Evolutionary conservation across 345 rosid genomes (phyloP).

Genomic region (Capsella bursapastoris): DNA sequence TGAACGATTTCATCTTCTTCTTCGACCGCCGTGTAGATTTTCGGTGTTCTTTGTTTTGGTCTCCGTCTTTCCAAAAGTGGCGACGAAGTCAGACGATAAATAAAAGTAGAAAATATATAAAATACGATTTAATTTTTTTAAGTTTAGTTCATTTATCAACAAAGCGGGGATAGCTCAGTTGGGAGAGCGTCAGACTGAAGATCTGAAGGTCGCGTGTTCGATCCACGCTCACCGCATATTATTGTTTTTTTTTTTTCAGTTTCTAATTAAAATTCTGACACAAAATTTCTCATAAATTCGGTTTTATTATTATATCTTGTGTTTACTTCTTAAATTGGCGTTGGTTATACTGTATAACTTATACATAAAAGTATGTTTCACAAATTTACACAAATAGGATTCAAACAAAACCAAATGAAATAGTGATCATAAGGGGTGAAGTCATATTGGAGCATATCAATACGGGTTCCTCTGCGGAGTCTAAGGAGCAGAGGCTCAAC

Average conservation of each 20-base stretch:
- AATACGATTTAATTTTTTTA: too few species aligned
- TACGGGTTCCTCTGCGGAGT: slow-evolving; percentile 44
- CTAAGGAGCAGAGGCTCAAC: slow-evolving; percentile 63
- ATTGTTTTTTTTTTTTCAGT: too few species aligned
- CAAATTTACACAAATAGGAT: slow-evolving; percentile 38
- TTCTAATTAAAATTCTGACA: too few species aligned
- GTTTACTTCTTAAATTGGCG: too few species aligned
- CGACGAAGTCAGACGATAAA: background rate
- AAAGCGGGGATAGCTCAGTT: slow-evolving; percentile 89
- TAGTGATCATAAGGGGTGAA: slow-evolving; percentile 35
- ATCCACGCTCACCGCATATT: slow-evolving; percentile 70
- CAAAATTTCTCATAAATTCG: too few species aligned
- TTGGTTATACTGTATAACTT: too few species aligned
- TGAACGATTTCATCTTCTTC: slow-evolving; percentile 45
- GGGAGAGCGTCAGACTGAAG: slow-evolving; percentile 95
- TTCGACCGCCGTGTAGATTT: slow-evolving; percentile 14
- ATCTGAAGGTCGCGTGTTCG: slow-evolving; percentile 82
- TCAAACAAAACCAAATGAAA: slow-evolving; percentile 45
- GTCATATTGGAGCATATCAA: slow-evolving; percentile 17
- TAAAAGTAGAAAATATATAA: background rate
- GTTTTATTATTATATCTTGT: too few species aligned
- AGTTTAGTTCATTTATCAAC: background rate
- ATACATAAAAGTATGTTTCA: slow-evolving; percentile 31
- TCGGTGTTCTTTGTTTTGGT: background rate
- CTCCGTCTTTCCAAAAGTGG: background rate